Evolutionary conservation across 129 eudicot genomes (phyloP).

Genomic region (Flaveria ramosissima): DNA sequence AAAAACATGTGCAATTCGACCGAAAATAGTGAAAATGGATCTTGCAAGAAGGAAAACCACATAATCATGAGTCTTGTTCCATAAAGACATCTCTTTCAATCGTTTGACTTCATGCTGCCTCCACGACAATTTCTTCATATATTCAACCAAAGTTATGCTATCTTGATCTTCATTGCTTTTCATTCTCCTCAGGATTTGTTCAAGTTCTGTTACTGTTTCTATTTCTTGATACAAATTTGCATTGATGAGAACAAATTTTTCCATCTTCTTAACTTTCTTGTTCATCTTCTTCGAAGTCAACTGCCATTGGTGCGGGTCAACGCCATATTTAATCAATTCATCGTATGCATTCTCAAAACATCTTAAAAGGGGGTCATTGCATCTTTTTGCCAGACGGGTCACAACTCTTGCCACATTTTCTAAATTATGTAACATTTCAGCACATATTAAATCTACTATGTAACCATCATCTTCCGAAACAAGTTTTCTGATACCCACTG

Average conservation of each 20-base stretch:
- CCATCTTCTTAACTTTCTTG: constrained; percentile 76
- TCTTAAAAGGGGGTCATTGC: constrained; percentile 59
- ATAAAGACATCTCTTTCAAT: constrained; percentile 60
- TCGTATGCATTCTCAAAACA: constrained; percentile 64
- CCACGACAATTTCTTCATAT: constrained; percentile 57
- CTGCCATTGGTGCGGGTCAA: constrained; percentile 65
- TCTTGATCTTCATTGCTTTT: constrained; percentile 55
- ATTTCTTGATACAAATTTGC: constrained; percentile 77
- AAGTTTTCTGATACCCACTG: constrained; percentile 65
- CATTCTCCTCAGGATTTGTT: constrained; percentile 72
- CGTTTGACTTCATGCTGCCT: constrained; percentile 68
- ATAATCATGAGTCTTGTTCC: constrained; percentile 72
- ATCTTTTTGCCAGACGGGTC: constrained; percentile 61
- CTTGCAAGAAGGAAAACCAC: constrained; percentile 61
- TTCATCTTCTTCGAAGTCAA: constrained; percentile 69
- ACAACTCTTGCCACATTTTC: constrained; percentile 58
- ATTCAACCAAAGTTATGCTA: constrained; percentile 45
- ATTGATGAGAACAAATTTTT: constrained; percentile 47
- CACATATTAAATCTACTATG: constrained; percentile 57
- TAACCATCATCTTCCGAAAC: constrained; percentile 66
- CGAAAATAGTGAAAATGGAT: constrained; percentile 59
- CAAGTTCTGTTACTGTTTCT: constrained; percentile 70
- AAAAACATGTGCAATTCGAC: constrained; percentile 62
- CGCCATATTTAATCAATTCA: constrained; percentile 52
- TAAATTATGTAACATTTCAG: constrained; percentile 64